phyloP scores from a whole-genome alignment of 345 rosid species.

The Lumnitzera littorea region DNA sequence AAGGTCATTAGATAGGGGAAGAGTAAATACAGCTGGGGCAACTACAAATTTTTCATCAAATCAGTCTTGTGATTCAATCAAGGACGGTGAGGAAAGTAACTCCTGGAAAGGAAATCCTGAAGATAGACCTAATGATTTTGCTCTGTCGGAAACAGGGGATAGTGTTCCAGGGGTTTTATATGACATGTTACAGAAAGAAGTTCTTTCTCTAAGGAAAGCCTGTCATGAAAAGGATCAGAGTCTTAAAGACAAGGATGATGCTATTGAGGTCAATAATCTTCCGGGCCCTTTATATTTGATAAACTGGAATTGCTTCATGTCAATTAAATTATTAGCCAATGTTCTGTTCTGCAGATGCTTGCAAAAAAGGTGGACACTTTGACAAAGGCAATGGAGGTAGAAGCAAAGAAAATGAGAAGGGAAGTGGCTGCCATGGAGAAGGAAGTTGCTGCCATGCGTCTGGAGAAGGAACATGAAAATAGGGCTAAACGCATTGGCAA shows the following conservation, averaged over 20 bases:
- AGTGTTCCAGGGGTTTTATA: conserved; percentile 69
- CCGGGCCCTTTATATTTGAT: no score
- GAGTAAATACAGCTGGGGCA: conserved; percentile 54
- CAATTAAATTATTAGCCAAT: no score
- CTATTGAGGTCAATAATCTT: conserved; percentile 63
- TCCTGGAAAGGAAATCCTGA: conserved; percentile 37
- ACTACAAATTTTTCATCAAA: conserved; percentile 48
- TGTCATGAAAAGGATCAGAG: conserved; percentile 93
- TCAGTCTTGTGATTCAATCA: conserved; percentile 59
- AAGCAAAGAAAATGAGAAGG: conserved; percentile 98
- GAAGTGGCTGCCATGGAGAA: conserved; percentile 98
- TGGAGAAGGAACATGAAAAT: conserved; percentile 80
- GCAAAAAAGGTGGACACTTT: conserved; percentile 95
- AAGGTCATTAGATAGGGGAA: conserved; percentile 66
- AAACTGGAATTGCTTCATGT: background rate
- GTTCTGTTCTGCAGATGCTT: conserved; percentile 54
- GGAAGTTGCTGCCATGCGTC: conserved; percentile 97
- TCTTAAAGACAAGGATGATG: conserved; percentile 93
- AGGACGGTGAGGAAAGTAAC: conserved; percentile 29
- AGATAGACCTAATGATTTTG: conserved; percentile 38
- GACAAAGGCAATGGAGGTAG: conserved; percentile 98
- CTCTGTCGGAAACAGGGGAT: conserved; percentile 39
- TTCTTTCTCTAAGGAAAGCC: conserved; percentile 67
- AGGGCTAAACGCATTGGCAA: conserved; percentile 56
- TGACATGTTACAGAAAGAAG: conserved; percentile 93